Base-by-base conservation (phyloP, 2,329 filamentous ascomycete species). In the Ambrosiella cleistominuta region DNA sequence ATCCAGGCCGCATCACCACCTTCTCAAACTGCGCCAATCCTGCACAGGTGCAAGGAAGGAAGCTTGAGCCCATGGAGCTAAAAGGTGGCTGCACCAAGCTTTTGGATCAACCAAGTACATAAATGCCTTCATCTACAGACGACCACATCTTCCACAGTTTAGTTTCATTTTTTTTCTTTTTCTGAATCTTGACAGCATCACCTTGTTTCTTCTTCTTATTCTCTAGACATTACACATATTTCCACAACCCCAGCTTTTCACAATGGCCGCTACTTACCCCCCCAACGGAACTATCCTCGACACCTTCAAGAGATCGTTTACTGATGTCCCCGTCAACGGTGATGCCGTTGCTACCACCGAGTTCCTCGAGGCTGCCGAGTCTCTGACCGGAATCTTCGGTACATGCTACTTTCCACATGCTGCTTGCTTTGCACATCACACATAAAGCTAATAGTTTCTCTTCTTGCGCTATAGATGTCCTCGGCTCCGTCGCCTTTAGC, bases 311-410 rank as follows among this genome's bases (percentile, higher is more conserved):
- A 79, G 78, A 69, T 91, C 86, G 66, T 98, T 95, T 74, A 76
- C 78, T 63, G 81, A 91, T 65, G 91, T 97, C 57, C 83, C 86
- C 12, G 71, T 95, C 65, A 80, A 88, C 66, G 75, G 78, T 62
- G 76, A 78, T 64, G 85, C 82, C 61, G 82, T 97, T 66, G 73
- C 81, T 57, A 97, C 93, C 52, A 80, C 79, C 60, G 82, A 94
- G 69, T 98, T 97, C 72, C 84, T 97, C 63, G 86, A 95, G 64
- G 93, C 93, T 60, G 80, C 88, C 57, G 89, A 96, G 78, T 83
- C 86, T 59, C 73, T 97, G 69, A 86, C 85, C 57, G 86, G 82
- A 62, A 81, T 98, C 62, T 97, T 97, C 67, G 88, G 88, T 93
- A 66, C 36, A 65, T 54, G 52, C 15, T 35, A 7, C 38, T 35